These are phyloP conservation scores for Sphenostylis stenocarpa DNA, from an alignment of 306 rosid species.

Conservation along the genomic window DNA sequence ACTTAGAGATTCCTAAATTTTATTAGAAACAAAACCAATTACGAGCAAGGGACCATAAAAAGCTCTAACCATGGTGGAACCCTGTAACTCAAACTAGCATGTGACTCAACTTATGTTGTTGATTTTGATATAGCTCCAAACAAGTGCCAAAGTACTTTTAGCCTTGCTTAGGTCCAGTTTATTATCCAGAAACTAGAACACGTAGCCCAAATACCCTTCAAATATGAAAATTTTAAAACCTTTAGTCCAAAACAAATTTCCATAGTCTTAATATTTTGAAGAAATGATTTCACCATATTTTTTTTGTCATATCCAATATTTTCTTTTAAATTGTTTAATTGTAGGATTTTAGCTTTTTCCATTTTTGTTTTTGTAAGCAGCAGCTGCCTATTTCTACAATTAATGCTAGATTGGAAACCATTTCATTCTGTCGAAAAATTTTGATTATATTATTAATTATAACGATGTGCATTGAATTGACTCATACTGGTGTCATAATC, in stretches of 20 bases:
- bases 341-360: background rate
- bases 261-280: background rate
- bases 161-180: too few relatives aligned
- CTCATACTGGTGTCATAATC: conserved; percentile 38
- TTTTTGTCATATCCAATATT: background rate
- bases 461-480: conserved; percentile 22
- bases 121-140: too few relatives aligned
- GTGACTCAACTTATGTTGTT: too few relatives aligned
- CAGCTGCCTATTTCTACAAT: background rate
- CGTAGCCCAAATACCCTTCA: background rate
- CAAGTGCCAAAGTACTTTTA: too few relatives aligned
- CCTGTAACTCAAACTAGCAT: background rate
- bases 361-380: conserved; percentile 5
- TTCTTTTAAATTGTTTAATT: background rate
- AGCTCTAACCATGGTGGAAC: background rate
- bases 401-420: background rate
- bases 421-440: conserved; percentile 10
- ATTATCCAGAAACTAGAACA: background rate
- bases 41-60: background rate
- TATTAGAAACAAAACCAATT: too few relatives aligned
- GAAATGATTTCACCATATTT: background rate
- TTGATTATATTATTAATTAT: background rate
- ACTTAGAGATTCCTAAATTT: too few relatives aligned
- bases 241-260: background rate
- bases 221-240: background rate